Base-by-base conservation (phyloP, 176 grass and related monocot genomes). In the Juncus effusus region DNA sequence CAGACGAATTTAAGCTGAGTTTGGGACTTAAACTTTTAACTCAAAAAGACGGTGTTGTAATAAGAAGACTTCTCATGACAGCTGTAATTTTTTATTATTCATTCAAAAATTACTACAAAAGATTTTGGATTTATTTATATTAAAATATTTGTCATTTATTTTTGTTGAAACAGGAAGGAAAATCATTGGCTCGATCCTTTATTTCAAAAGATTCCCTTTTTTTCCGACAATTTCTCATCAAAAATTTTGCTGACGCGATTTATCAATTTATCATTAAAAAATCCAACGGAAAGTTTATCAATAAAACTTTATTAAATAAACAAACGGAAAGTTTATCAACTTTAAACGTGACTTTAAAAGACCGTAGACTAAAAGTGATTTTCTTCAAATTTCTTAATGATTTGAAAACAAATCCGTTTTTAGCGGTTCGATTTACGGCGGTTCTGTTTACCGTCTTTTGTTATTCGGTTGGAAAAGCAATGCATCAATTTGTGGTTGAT, bases 61-160 rank as follows among this genome's bases (percentile, higher is more conserved):
- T 81, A 56, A 61, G 79, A 70, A 49, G 72, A 76, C 64, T 81
- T 70, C 64, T 70, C 38, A 81, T 81, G 63, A 76, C 56, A 56
- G 55, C 64, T 16, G 79, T 81, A 63, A 19, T 45, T 50, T 58
- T 60, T 38, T 5, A 16, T 36, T 44, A 16, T 28, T 28, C 14
- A 60, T 59, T 11, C 40, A 5, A 68, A 65, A 65, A 54, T 11
- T 53, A 38, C 42, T 36, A 54, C 49, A 54, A 7, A 54, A 54
- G 52, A 35, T 53, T 5, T 55, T 51, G 52, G 64, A 65, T 5
- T 36, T 19, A 68, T 53, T 38, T 6, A 51, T 37, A 8, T 67
- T 35, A 19, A 11, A 19, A 16, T 4, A 61, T 38, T 67, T 52
- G 35, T 37, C n/a, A 36, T 15, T 68, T 69, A 6, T 28, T 51